Percentiles rank a stretch among this genome's conserved stretches.
These are phyloP conservation scores for Eucalyptus brandiana DNA, from an alignment of 345 rosid genomes.

Conservation along the genomic window DNA sequence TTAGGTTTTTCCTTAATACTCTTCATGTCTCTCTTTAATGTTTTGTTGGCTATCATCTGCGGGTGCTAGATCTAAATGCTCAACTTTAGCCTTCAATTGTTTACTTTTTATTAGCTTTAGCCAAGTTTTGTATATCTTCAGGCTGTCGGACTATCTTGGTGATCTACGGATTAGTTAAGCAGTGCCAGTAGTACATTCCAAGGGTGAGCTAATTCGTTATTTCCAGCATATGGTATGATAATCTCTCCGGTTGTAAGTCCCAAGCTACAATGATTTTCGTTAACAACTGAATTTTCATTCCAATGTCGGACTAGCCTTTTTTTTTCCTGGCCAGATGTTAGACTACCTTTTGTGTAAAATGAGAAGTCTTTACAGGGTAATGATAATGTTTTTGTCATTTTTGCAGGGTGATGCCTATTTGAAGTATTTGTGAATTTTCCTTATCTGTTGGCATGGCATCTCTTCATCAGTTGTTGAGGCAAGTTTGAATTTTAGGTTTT, in stretches of 20 bases:
- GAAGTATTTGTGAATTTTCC: not conserved
- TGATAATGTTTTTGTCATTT: not conserved
- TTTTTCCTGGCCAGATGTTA: not conserved
- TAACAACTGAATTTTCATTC: not conserved
- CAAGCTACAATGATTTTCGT: not conserved
- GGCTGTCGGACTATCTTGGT: slow-evolving; percentile 63
- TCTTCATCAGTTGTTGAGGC: not conserved
- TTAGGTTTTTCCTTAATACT: slow-evolving; percentile 11
- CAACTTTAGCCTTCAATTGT: not conserved
- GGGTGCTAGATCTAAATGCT: not conserved
- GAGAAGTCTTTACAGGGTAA: not conserved
- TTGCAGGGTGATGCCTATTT: not conserved
- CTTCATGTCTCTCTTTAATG: not conserved
- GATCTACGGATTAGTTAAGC: slow-evolving; percentile 26
- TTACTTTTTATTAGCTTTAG: not conserved
- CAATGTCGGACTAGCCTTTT: not conserved
- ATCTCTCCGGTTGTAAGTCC: not conserved
- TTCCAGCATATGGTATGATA: not conserved
- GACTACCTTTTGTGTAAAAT: not conserved
- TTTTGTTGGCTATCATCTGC: not conserved
- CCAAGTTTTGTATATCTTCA: slow-evolving; percentile 4
- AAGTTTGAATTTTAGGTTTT: not conserved
- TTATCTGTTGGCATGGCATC: not conserved
- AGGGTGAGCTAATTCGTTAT: not conserved
- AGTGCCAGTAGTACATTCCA: not conserved